Evolutionary conservation across 805 yeast species (phyloP), one percentile per base, ranked within the genome.

Genomic region (Yarrowia sp.): DNA sequence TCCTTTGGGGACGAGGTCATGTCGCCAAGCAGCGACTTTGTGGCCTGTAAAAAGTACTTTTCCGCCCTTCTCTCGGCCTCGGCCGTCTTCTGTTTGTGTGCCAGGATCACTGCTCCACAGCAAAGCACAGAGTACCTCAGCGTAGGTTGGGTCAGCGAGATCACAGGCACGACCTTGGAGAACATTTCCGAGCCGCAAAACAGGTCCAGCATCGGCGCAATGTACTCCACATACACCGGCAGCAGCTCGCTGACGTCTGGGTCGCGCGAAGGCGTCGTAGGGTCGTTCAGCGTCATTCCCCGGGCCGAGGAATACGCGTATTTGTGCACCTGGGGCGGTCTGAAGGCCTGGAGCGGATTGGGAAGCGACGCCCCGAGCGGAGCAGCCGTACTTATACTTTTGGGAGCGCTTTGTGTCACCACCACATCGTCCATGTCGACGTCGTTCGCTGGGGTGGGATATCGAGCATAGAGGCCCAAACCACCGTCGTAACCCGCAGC

Each of bases 131-230:
- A 16, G n/a, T 51, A 35, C 32, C 14, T 19, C 2, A 51, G 3
- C 2, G 58, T 51, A 4, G 58, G 42, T 32, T 51, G 58, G 4
- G 42, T 51, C 14, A 51, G 21, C 3, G 58, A 31, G 24, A 51
- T 51, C 3, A 51, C 22, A n/a, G 58, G 58, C 3, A 51, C 58
- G 4, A 51, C 58, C 18, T 51, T 51, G 41, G 58, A 51, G 29
- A 51, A 51, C 58, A 51, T 51, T 51, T 33, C 42, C 13, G 58
- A 51, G 18, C 58, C 58, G 9, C 58, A 51, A 16, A 51, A 51
- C 9, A 51, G 8, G 13, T 51, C 58, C 42, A 51, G 21, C 58
- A 51, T 51, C 3, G 58, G 58, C 10, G 58, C 58, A n/a, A 51
- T 35, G 14, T 33, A 51, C 42, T 51, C 42, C 14, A 51, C 58